These are phyloP conservation scores for Microdochium paspali DNA, from an alignment of 2,329 filamentous ascomycete species.

Conservation along the genomic window DNA sequence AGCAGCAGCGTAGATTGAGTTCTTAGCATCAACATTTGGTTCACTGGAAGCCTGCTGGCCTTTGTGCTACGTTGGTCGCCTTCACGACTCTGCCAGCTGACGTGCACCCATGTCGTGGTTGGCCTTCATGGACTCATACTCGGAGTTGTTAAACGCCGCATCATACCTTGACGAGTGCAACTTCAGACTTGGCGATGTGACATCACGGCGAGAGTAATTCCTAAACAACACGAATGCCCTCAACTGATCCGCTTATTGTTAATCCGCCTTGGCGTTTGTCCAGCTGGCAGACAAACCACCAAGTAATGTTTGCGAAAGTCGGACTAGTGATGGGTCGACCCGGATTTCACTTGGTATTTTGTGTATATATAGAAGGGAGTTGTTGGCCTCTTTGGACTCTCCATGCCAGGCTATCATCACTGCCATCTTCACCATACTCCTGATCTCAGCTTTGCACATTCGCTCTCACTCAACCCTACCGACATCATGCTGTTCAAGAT, in stretches of 20 bases:
- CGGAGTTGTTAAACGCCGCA: not conserved
- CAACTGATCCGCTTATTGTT: too few species aligned
- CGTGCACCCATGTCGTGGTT: not conserved
- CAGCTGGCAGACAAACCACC: too few species aligned
- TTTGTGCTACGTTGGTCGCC: not conserved
- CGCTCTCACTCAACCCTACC: not conserved
- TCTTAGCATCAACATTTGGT: not conserved
- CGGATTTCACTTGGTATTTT: not conserved
- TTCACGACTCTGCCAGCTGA: not conserved
- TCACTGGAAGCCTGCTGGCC: not conserved
- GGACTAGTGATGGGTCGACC: too few species aligned
- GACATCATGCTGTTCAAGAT: not conserved
- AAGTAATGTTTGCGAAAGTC: too few species aligned
- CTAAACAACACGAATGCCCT: too few species aligned
- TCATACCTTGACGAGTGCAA: too few species aligned
- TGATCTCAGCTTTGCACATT: not conserved
- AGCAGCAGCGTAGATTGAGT: not conserved
- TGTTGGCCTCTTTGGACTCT: not conserved
- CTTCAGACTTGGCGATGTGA: not conserved
- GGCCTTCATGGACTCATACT: not conserved
- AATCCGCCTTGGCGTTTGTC: too few species aligned
- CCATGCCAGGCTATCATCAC: not conserved
- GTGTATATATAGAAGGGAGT: not conserved
- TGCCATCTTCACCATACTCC: not conserved
- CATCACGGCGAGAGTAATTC: too few species aligned